These are phyloP conservation scores for Aspergillus spinulosporus DNA, from an alignment of 2,329 filamentous ascomycete species.

Conservation along the genomic window DNA sequence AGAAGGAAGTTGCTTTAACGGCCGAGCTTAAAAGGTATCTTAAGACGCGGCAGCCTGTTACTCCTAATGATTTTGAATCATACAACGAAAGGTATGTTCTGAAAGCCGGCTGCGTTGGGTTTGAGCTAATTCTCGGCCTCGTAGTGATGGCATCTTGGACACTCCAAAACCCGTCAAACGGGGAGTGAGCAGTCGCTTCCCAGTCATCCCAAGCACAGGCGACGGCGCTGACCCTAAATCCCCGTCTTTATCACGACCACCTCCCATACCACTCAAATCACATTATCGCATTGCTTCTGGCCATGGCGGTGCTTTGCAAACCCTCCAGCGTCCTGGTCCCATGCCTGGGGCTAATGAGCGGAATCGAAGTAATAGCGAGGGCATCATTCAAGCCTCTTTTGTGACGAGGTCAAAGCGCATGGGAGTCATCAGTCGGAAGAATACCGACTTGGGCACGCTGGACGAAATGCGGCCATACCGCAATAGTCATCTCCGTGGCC, in stretches of 20 bases:
- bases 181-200: slow-evolving; percentile 57
- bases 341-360: slow-evolving; percentile 62
- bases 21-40: slow-evolving; percentile 62
- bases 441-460: slow-evolving; percentile 54
- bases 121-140: slow-evolving; percentile 26
- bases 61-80: slow-evolving; percentile 46
- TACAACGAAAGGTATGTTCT: slow-evolving; percentile 46
- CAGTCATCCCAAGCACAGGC: slow-evolving; percentile 52
- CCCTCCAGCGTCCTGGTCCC: slow-evolving; percentile 69
- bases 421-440: slow-evolving; percentile 60
- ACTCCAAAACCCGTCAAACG: slow-evolving; percentile 70
- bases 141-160: slow-evolving; percentile 71
- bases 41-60: slow-evolving; percentile 46
- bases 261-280: slow-evolving; percentile 76
- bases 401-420: slow-evolving; percentile 57
- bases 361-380: slow-evolving; percentile 64
- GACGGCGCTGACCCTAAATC: slow-evolving; percentile 71
- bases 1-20: slow-evolving; percentile 61
- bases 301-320: slow-evolving; percentile 38
- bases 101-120: not conserved
- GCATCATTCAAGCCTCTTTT: slow-evolving; percentile 51
- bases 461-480: slow-evolving; percentile 54
- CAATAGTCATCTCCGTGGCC: slow-evolving; percentile 57
- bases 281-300: slow-evolving; percentile 66
- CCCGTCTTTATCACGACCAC: slow-evolving; percentile 65